These are phyloP conservation scores for Stagonosporopsis vannaccii DNA, from an alignment of 2,329 filamentous ascomycete species.

Conservation along the genomic window DNA sequence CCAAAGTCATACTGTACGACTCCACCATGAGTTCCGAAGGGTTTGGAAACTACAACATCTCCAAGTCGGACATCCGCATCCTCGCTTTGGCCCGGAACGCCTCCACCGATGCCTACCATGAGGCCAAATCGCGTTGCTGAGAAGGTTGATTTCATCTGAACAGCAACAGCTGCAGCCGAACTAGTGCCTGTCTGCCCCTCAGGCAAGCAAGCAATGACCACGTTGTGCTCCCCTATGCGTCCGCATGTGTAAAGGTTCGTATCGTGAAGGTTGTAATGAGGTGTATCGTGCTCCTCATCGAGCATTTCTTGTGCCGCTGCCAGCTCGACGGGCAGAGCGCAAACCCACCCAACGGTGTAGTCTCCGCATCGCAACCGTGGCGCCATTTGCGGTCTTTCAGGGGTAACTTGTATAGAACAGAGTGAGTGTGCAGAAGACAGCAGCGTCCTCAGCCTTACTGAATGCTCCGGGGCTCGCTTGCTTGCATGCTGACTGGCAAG, in stretches of 20 bases:
- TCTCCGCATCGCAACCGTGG: slow-evolving; percentile 11
- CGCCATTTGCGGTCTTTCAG: background rate
- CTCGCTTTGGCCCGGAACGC: slow-evolving; percentile 28
- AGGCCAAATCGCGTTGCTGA: slow-evolving; percentile 47
- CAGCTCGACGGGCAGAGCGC: slow-evolving; percentile 22
- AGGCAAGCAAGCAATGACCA: slow-evolving; percentile 31
- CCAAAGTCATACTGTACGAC: slow-evolving; percentile 34
- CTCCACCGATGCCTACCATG: slow-evolving; percentile 55
- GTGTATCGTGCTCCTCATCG: background rate
- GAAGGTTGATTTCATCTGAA: slow-evolving; percentile 43
- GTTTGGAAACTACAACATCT: slow-evolving; percentile 35
- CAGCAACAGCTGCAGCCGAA: slow-evolving; percentile 43
- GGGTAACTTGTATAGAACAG: background rate
- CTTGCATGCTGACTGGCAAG: background rate
- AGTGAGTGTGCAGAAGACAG: background rate
- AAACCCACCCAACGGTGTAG: slow-evolving; percentile 27
- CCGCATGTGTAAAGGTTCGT: slow-evolving; percentile 33
- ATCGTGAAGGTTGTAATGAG: slow-evolving; percentile 11
- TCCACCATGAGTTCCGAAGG: slow-evolving; percentile 8
- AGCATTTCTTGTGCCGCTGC: slow-evolving; percentile 19
- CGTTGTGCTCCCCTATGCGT: slow-evolving; percentile 39
- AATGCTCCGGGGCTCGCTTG: background rate
- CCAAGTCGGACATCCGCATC: slow-evolving; percentile 33
- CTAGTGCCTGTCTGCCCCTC: slow-evolving; percentile 43
- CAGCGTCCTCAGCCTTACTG: background rate